Evolutionary conservation across 805 yeast species (phyloP).

Genomic region (Cyberlindnera xylosilytica): DNA sequence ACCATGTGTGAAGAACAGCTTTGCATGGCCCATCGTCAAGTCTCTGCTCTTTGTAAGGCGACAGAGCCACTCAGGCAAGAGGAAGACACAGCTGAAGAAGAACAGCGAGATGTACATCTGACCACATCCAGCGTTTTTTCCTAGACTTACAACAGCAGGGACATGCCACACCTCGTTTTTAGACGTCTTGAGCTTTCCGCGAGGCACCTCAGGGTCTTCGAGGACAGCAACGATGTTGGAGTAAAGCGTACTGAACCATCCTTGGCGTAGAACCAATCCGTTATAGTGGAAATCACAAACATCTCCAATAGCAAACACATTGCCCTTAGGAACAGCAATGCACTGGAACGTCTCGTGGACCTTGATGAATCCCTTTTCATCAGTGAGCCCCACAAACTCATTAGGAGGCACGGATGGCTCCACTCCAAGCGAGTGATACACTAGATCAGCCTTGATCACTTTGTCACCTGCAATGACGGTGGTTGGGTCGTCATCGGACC

Average conservation of each 20-base stretch:
- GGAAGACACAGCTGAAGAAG: slow-evolving; percentile 14
- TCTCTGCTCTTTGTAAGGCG: slow-evolving; percentile 7
- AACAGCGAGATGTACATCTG: slow-evolving; percentile 26
- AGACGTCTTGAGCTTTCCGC: slow-evolving; percentile 1
- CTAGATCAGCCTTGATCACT: slow-evolving; percentile 20
- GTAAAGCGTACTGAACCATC: slow-evolving; percentile 16
- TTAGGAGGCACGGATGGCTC: slow-evolving; percentile 23
- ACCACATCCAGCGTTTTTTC: slow-evolving; percentile 27
- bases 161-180: neutral
- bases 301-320: slow-evolving; percentile 35
- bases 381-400: slow-evolving; percentile 9
- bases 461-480: slow-evolving; percentile 5
- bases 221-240: slow-evolving; percentile 18
- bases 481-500: slow-evolving; percentile 4
- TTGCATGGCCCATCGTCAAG: neutral
- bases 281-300: slow-evolving; percentile 26
- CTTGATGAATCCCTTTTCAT: slow-evolving; percentile 19
- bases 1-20: neutral
- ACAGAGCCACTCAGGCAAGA: slow-evolving; percentile 21
- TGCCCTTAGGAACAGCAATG: slow-evolving; percentile 15
- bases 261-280: slow-evolving; percentile 16
- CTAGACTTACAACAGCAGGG: slow-evolving; percentile 21
- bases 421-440: slow-evolving; percentile 21
- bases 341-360: slow-evolving; percentile 26
- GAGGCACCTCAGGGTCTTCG: neutral